These are phyloP conservation scores for Kodamaea kakaduensis DNA, from an alignment of 805 yeast species.

Conservation along the genomic window DNA sequence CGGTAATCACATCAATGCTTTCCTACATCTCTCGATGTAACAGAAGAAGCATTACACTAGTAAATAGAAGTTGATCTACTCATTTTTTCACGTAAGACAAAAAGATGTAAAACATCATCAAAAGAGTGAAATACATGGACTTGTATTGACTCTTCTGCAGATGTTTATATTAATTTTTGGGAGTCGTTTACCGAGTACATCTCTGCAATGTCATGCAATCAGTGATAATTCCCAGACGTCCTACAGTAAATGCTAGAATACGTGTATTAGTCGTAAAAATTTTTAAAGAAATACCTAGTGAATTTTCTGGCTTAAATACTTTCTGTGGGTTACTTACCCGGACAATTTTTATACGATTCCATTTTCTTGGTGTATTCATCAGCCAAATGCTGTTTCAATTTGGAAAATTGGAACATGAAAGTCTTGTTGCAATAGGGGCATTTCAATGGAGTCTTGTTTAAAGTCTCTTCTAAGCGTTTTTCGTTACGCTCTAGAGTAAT, in stretches of 20 bases:
- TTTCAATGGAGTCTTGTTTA: conserved; percentile 20
- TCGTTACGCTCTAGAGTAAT: conserved; percentile 10
- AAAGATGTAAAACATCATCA: conserved; percentile 15
- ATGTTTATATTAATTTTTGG: conserved; percentile 34
- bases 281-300: background rate
- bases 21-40: conserved; percentile 1
- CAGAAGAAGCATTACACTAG: no score
- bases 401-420: conserved; percentile 23
- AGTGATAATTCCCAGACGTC: conserved; percentile 36
- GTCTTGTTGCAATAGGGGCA: conserved; percentile 26
- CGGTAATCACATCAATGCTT: conserved; percentile 7
- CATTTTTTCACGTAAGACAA: no score
- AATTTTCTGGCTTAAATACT: no score
- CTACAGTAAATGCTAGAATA: no score
- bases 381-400: conserved; percentile 27
- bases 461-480: conserved; percentile 11
- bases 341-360: background rate
- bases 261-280: no score
- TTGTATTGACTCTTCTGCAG: conserved; percentile 14
- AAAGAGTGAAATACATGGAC: conserved; percentile 12
- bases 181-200: conserved; percentile 54
- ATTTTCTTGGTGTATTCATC: conserved; percentile 11
- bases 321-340: background rate
- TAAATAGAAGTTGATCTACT: no score
- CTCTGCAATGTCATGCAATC: conserved; percentile 35